These are phyloP conservation scores for Ensete glaucum DNA, from an alignment of 176 grass and related monocot species.

Conservation along the genomic window DNA sequence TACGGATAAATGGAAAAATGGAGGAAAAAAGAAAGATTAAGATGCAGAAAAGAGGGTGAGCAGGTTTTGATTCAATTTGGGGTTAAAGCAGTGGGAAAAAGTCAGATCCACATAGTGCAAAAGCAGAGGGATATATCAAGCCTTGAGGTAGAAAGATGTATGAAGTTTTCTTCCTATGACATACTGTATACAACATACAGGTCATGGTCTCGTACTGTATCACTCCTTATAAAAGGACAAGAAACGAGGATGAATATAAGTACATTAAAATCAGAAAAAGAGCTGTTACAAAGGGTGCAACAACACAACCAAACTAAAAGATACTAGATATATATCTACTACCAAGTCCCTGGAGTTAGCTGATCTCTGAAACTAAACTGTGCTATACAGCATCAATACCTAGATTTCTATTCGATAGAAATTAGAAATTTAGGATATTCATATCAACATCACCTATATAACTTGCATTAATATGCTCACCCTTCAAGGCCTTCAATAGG, in stretches of 20 bases:
- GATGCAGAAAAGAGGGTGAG: too few species aligned
- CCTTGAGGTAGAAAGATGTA: not conserved
- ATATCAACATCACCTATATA: not conserved
- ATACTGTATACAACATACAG: not conserved
- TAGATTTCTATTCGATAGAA: not conserved
- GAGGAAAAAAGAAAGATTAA: too few species aligned
- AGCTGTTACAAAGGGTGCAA: not conserved
- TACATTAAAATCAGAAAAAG: not conserved
- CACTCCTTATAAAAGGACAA: not conserved
- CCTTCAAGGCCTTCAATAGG: slow-evolving; percentile 58
- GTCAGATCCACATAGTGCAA: too few species aligned
- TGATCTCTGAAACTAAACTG: not conserved
- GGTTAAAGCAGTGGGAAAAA: not conserved
- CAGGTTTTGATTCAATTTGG: not conserved
- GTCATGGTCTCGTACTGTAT: not conserved
- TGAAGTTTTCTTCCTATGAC: not conserved
- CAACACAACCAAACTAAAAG: not conserved
- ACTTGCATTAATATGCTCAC: slow-evolving; percentile 27
- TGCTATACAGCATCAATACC: not conserved
- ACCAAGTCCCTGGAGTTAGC: not conserved
- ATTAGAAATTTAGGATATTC: not conserved
- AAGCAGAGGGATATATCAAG: not conserved
- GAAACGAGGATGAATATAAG: not conserved
- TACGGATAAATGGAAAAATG: too few species aligned
- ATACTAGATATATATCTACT: not conserved